Percentiles rank a stretch among this genome's conserved stretches.
These are phyloP conservation scores for Claviceps capensis DNA, from an alignment of 2,329 filamentous ascomycete genomes.

Conservation along the genomic window DNA sequence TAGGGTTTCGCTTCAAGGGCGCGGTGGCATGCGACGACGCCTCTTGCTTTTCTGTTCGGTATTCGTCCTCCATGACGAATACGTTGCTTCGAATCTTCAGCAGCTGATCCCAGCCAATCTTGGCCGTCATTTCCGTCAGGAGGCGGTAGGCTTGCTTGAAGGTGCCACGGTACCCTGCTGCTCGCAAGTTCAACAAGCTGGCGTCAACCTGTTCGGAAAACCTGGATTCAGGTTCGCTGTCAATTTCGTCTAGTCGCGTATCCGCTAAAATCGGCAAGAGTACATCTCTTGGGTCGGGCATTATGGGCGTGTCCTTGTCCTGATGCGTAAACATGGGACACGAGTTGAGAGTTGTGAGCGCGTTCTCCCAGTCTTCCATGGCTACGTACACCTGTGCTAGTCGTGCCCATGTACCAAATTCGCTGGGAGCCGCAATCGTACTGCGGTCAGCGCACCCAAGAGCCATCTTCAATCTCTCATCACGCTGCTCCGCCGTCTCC, in stretches of 20 bases:
- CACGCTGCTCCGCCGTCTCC: constrained; percentile 38
- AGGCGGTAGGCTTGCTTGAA: constrained; percentile 92
- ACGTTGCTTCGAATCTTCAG: constrained; percentile 91
- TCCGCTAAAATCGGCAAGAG: constrained; percentile 77
- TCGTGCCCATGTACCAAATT: constrained; percentile 93
- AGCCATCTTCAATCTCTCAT: constrained; percentile 67
- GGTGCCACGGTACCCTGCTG: constrained; percentile 82
- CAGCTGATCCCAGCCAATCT: constrained; percentile 95
- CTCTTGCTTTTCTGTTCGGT: constrained; percentile 73
- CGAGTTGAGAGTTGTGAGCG: constrained; percentile 87
- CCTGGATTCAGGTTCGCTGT: constrained; percentile 72
- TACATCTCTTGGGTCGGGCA: constrained; percentile 85
- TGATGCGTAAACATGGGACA: constrained; percentile 99
- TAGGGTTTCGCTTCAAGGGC: constrained; percentile 54
- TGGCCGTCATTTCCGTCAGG: constrained; percentile 86
- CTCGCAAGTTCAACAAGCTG: constrained; percentile 72
- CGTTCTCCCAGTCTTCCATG: constrained; percentile 93
- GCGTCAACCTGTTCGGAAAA: constrained; percentile 79
- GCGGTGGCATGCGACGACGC: constrained; percentile 28
- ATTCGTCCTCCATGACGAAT: constrained; percentile 99
- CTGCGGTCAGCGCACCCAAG: constrained; percentile 87
- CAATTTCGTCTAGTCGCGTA: constrained; percentile 87
- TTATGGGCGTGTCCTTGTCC: constrained; percentile 88
- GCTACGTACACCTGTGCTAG: constrained; percentile 87
- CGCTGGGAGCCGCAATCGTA: constrained; percentile 88